Conservation (phyloP, 2,329 filamentous ascomycete genomes). For the Aspergillus thermomutatus region DNA sequence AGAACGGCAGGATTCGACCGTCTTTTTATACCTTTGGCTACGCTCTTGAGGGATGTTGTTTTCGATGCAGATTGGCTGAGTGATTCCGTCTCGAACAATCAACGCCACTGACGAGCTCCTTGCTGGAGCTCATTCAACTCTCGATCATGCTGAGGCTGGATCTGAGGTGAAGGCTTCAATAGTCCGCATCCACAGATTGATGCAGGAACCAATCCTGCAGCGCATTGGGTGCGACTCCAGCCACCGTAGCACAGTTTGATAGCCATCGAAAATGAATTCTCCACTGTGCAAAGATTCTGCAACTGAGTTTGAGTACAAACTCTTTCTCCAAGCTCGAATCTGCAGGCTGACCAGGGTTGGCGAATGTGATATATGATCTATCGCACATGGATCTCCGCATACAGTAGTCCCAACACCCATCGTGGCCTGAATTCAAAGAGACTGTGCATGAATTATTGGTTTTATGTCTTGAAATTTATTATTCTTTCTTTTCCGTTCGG, state of each 20-base stretch:
- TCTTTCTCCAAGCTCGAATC: neutral
- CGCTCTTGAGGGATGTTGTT: neutral
- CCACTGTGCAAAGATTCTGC: neutral
- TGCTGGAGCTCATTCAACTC: neutral
- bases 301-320: neutral
- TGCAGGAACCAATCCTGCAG: neutral
- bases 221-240: neutral
- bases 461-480: neutral
- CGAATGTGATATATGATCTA: neutral
- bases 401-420: neutral
- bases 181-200: neutral
- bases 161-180: neutral
- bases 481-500: neutral
- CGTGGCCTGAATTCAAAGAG: neutral
- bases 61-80: neutral
- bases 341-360: neutral
- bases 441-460: neutral
- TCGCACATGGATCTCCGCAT: neutral
- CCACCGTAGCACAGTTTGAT: neutral
- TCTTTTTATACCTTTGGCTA: constrained; percentile 16
- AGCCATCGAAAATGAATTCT: neutral
- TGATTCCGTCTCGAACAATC: neutral
- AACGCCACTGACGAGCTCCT: neutral
- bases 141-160: neutral
- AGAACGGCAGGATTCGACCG: neutral